These are phyloP conservation scores for Chalciporus pseudorubinellus DNA, from an alignment of 768 basidiomycete species.

Conservation along the genomic window DNA sequence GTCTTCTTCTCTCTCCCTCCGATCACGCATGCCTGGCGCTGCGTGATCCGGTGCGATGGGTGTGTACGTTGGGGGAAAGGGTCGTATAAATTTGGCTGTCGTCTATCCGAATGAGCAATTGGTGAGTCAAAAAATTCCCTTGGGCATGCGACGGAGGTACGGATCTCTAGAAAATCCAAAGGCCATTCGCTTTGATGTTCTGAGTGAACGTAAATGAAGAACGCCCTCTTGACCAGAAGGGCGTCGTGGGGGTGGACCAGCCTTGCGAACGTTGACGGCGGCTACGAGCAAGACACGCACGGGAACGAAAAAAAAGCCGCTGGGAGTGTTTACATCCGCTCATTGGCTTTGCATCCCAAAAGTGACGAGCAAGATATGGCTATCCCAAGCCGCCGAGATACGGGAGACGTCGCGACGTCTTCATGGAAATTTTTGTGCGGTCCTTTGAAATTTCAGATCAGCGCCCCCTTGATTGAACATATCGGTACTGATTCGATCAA, in stretches of 20 bases:
- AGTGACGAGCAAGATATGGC: conserved; percentile 11
- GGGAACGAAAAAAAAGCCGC: conserved; percentile 30
- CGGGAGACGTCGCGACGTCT: conserved; percentile 20
- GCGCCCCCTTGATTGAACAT: conserved; percentile 4
- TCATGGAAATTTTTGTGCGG: conserved; percentile 22
- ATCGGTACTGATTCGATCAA: not conserved
- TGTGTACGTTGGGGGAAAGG: conserved; percentile 21
- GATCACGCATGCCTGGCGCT: conserved; percentile 21
- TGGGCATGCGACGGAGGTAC: conserved; percentile 14
- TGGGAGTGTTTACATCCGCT: conserved; percentile 31
- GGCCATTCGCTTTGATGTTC: conserved; percentile 23
- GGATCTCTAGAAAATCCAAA: conserved; percentile 14
- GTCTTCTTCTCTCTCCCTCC: conserved; percentile 47
- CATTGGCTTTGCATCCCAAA: conserved; percentile 24
- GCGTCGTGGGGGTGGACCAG: conserved; percentile 4
- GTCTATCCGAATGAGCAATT: conserved; percentile 9
- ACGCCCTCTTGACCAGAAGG: conserved; percentile 11
- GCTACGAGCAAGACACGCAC: conserved; percentile 20
- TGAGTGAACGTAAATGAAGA: conserved; percentile 3
- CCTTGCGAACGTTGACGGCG: conserved; percentile 4
- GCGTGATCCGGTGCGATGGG: conserved; percentile 18
- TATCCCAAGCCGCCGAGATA: not conserved
- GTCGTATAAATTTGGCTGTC: conserved; percentile 20
- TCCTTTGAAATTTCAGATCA: conserved; percentile 27
- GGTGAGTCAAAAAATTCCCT: conserved; percentile 16